phyloP scores from a whole-genome alignment of 2,329 filamentous ascomycete genomes.

The Alternaria sp. region DNA sequence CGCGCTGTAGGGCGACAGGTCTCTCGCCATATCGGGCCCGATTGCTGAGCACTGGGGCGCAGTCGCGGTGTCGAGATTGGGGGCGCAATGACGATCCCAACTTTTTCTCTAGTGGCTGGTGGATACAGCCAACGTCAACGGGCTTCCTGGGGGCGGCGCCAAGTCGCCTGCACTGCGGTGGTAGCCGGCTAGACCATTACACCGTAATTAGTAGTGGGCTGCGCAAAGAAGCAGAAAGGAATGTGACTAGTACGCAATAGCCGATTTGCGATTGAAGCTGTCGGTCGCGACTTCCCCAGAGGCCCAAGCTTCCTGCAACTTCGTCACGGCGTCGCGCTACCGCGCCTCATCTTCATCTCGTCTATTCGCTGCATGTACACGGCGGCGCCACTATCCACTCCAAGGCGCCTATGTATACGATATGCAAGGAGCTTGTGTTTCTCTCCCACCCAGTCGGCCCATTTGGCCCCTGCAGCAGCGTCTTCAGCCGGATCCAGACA shows the following conservation, averaged over 20 bases:
- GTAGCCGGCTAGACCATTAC: slow-evolving; percentile 9
- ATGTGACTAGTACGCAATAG: neutral
- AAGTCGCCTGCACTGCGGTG: slow-evolving; percentile 8
- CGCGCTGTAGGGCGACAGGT: slow-evolving; percentile 43
- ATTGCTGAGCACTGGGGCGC: slow-evolving; percentile 6
- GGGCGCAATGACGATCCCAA: slow-evolving; percentile 20
- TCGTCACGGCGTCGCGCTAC: slow-evolving; percentile 10
- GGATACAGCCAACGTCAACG: slow-evolving; percentile 7
- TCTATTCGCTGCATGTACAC: slow-evolving; percentile 13
- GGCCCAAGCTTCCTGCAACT: slow-evolving; percentile 14
- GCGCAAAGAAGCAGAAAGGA: neutral
- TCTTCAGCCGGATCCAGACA: slow-evolving; percentile 1
- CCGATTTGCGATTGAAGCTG: neutral
- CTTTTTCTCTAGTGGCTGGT: neutral
- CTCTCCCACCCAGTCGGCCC: slow-evolving; percentile 12
- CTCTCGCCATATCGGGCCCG: slow-evolving; percentile 30
- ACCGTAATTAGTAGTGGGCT: neutral
- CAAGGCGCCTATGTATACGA: slow-evolving; percentile 8
- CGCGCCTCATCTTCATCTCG: slow-evolving; percentile 1
- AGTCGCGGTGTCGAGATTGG: slow-evolving; percentile 1
- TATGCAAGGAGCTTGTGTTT: neutral
- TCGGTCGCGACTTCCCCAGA: slow-evolving; percentile 14
- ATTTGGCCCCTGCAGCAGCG: slow-evolving; percentile 17
- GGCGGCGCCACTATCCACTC: slow-evolving; percentile 1
- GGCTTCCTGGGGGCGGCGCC: neutral